Conservation (phyloP, 2,329 filamentous ascomycete genomes). For the Botrytis fabae region DNA sequence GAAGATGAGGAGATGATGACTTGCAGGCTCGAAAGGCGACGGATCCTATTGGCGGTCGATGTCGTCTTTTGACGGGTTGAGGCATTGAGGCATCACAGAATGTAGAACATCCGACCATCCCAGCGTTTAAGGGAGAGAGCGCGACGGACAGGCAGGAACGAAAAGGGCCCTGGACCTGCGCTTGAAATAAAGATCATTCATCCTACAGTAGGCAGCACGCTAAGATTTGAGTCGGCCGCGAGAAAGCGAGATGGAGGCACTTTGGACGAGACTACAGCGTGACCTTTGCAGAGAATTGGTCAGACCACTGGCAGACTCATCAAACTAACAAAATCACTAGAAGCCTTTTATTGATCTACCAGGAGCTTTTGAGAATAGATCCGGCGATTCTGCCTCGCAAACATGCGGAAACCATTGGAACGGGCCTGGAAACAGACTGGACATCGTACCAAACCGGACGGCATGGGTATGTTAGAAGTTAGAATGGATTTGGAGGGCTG, state of each 20-base stretch:
- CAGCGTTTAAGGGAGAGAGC: background rate
- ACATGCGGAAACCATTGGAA: background rate
- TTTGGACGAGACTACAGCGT: background rate
- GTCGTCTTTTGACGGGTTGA: too few species aligned
- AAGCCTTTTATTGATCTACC: background rate
- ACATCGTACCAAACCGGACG: background rate
- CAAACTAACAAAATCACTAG: background rate
- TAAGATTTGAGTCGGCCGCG: background rate
- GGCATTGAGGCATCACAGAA: background rate
- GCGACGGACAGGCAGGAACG: background rate
- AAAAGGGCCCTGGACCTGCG: background rate
- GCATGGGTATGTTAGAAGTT: constrained; percentile 2
- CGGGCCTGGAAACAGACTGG: background rate
- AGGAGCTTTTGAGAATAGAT: constrained; percentile 8
- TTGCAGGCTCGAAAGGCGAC: background rate
- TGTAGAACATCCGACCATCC: background rate
- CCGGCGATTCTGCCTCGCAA: background rate
- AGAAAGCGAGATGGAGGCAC: background rate
- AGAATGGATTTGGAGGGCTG: background rate
- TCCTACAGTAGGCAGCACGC: background rate
- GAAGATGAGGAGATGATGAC: background rate
- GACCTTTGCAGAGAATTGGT: background rate
- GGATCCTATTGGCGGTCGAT: background rate
- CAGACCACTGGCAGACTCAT: background rate
- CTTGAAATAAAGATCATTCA: background rate